Percentiles rank a stretch among this genome's conserved stretches.
phyloP scores from a whole-genome alignment of 768 basidiomycete species.

The Boletus vinaceobasis region DNA sequence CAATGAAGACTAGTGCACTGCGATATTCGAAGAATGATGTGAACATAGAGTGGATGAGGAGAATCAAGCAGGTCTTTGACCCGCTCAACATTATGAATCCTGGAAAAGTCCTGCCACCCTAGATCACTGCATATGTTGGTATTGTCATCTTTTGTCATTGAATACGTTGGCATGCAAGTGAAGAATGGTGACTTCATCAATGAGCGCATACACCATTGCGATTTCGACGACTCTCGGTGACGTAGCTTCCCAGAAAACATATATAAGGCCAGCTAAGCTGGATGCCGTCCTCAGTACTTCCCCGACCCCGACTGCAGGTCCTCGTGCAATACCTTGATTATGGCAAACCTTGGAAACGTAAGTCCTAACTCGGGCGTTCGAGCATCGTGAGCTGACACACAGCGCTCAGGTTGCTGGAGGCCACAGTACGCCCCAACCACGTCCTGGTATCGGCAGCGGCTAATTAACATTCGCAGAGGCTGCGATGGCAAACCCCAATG shows the following conservation, averaged over 20 bases:
- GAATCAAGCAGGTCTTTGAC: constrained; percentile 86
- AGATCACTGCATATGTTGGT: not conserved
- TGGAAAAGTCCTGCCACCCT: constrained; percentile 61
- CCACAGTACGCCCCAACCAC: constrained; percentile 5
- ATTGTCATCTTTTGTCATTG: too few species aligned
- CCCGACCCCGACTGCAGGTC: not conserved
- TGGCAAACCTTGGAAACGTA: constrained; percentile 21
- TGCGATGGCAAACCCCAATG: constrained; percentile 22
- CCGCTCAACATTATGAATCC: constrained; percentile 92
- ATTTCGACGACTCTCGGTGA: constrained; percentile 3
- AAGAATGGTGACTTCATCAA: constrained; percentile 2
- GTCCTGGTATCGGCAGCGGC: not conserved
- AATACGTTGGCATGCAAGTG: too few species aligned
- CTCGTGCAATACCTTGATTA: not conserved
- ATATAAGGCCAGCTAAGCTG: not conserved
- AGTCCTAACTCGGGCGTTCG: not conserved
- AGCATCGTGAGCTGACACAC: not conserved
- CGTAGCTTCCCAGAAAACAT: constrained; percentile 8
- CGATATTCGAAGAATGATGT: constrained; percentile 79
- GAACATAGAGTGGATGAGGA: constrained; percentile 87
- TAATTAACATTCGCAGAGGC: constrained; percentile 18
- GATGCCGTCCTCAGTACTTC: not conserved
- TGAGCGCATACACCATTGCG: constrained; percentile 1
- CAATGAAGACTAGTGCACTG: constrained; percentile 89
- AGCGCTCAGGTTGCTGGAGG: constrained; percentile 12